Evolutionary conservation across 257 asterid genomes (phyloP), one percentile per base, ranked within the genome.

Genomic region (Solanum arcanum): DNA sequence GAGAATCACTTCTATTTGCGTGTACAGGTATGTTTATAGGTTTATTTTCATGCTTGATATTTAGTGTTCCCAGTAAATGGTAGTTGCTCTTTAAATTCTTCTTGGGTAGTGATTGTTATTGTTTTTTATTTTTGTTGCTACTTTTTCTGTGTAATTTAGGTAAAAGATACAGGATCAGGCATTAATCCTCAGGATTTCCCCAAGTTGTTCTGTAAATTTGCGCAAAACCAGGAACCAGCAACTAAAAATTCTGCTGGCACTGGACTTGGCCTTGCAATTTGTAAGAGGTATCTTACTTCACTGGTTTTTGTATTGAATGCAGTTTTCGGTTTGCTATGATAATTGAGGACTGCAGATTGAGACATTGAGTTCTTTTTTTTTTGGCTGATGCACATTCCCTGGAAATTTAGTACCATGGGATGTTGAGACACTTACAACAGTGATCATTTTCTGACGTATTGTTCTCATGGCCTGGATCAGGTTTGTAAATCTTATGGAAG

Each of bases 211-310:
- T 94, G 92, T 88, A 97, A 95, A 90, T 97, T 96, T 89, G 98
- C 96, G 16, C 98, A 97, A 91, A 91, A 90, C 81, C 99, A 94
- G 90, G 92, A 98, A 56, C 90, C 89, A 69, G 94, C 92, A 69
- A 27, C 95, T 87, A 95, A 93, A 89, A 95, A 93, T 90, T 87
- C 97, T 78, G 91, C 94, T 82, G 99, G 99, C 76, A 92, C 96
- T 89, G 99, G 99, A 42, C 99, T 97, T 85, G 99, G 99, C 88
- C 95, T 97, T 83, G 99, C 99, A 25, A 95, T 97, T 88, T 93
- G 94, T 89, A 97, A 92, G 90, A 94, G 99, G 99, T 96, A 91
- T 68, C 33, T 60, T 81, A 52, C 18, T 56, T 59, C 85, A 15
- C 64, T n/a, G 64, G 49, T 69, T 18, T 76, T 27, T 56, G 46